Percentiles rank a stretch among this genome's conserved stretches.
phyloP scores from a whole-genome alignment of 2,329 filamentous ascomycete genomes.

The Colletotrichum echinochloae region DNA sequence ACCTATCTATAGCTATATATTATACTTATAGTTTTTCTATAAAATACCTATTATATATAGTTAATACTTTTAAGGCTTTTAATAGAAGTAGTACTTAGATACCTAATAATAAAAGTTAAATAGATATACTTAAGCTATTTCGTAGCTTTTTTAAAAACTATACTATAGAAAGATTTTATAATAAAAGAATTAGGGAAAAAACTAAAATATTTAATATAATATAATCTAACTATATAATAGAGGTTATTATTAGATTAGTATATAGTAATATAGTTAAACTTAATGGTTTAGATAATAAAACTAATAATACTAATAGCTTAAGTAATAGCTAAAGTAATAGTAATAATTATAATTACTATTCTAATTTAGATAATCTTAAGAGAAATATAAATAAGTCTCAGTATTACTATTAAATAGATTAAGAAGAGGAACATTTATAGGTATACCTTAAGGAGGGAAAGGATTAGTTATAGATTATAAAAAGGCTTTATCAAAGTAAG shows the following conservation, averaged over 20 bases:
- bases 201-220: neutral
- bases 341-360: neutral
- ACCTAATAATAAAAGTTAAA: neutral
- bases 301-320: neutral
- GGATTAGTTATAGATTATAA: slow-evolving; percentile 17
- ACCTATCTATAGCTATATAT: neutral
- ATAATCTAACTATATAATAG: neutral
- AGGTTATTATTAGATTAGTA: neutral
- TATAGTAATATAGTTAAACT: neutral
- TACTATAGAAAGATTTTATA: slow-evolving; percentile 7
- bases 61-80: slow-evolving; percentile 2
- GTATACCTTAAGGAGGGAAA: slow-evolving; percentile 17
- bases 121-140: slow-evolving; percentile 14
- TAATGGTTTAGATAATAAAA: neutral
- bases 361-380: neutral
- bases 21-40: slow-evolving; percentile 11
- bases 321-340: neutral
- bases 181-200: neutral
- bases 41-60: too few species aligned
- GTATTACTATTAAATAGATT: neutral
- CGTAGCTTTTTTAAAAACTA: slow-evolving; percentile 13
- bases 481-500: slow-evolving; percentile 10
- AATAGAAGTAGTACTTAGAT: neutral
- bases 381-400: slow-evolving; percentile 1
- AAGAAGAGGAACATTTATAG: slow-evolving; percentile 5